Percentiles rank a stretch among this genome's conserved stretches.
Evolutionary conservation across 1,139 yeast species (phyloP).

Genomic region (Geotrichum carabidarum): DNA sequence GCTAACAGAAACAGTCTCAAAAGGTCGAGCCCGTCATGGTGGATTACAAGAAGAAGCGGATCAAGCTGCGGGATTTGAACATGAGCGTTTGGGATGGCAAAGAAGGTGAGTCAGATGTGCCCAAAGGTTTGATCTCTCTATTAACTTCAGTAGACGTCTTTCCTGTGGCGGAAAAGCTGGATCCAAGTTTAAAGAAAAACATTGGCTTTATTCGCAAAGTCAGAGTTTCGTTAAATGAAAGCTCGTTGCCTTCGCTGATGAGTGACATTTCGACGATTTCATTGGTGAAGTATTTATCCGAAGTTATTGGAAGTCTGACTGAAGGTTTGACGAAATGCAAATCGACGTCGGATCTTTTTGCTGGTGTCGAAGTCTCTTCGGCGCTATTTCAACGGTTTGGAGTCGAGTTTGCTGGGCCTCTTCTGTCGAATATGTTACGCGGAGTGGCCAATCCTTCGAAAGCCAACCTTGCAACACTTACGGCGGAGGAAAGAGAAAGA

Average conservation of each 20-base stretch:
- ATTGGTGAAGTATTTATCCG: slow-evolving; percentile 71
- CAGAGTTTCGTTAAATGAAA: slow-evolving; percentile 52
- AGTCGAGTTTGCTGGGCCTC: slow-evolving; percentile 47
- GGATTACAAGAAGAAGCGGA: slow-evolving; percentile 27
- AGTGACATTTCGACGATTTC: slow-evolving; percentile 61
- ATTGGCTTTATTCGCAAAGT: slow-evolving; percentile 74
- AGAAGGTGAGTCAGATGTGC: slow-evolving; percentile 23
- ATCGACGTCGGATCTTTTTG: slow-evolving; percentile 55
- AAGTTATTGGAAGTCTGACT: slow-evolving; percentile 55
- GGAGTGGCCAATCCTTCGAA: slow-evolving; percentile 43
- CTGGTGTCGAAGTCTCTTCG: slow-evolving; percentile 64
- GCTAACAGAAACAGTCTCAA: neutral
- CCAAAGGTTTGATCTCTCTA: neutral
- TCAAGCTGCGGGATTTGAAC: slow-evolving; percentile 44
- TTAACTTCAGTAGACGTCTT: slow-evolving; percentile 23
- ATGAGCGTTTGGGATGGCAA: slow-evolving; percentile 53
- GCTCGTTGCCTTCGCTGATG: slow-evolving; percentile 46
- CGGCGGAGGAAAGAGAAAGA: slow-evolving; percentile 39
- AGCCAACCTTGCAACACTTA: slow-evolving; percentile 32
- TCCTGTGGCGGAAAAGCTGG: slow-evolving; percentile 44
- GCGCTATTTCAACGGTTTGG: slow-evolving; percentile 74
- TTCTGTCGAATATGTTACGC: slow-evolving; percentile 48
- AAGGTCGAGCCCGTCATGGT: slow-evolving; percentile 3
- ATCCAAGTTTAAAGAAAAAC: slow-evolving; percentile 77
- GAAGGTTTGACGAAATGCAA: slow-evolving; percentile 58